Percentiles rank a stretch among this genome's conserved stretches.
These are phyloP conservation scores for Alternaria burnsii DNA, from an alignment of 2,329 filamentous ascomycete genomes.

Conservation along the genomic window DNA sequence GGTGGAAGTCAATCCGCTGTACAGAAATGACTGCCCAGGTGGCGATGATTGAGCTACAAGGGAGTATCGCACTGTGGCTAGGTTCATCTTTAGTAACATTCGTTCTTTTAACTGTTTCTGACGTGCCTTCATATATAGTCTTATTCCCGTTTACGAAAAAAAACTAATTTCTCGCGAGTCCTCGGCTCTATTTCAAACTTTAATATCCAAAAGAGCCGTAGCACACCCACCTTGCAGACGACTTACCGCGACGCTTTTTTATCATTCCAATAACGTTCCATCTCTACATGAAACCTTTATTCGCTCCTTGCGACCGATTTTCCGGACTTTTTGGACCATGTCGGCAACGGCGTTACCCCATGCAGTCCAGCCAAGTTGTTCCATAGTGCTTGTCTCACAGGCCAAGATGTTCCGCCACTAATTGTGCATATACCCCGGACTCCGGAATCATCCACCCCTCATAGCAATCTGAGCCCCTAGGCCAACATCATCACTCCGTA, in stretches of 20 bases:
- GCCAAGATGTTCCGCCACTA: conserved; percentile 40
- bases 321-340: not conserved
- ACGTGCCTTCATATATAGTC: not conserved
- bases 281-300: not conserved
- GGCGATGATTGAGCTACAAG: conserved; percentile 35
- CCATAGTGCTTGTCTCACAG: conserved; percentile 30
- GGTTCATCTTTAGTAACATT: not conserved
- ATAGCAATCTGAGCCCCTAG: not conserved
- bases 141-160: not conserved
- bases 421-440: conserved; percentile 28
- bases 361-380: conserved; percentile 24
- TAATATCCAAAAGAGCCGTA: not conserved
- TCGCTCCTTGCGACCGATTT: not conserved
- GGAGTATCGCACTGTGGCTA: not conserved
- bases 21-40: conserved; percentile 51
- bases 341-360: not conserved
- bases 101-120: not conserved
- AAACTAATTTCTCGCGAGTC: not conserved
- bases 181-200: not conserved
- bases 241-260: not conserved
- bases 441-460: not conserved
- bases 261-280: not conserved
- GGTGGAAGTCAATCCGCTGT: conserved; percentile 51
- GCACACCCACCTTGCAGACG: not conserved
- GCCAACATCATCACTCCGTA: not conserved